Evolutionary conservation across 495 filamentous ascomycete species (phyloP).

Genomic region (Cercophora samala): DNA sequence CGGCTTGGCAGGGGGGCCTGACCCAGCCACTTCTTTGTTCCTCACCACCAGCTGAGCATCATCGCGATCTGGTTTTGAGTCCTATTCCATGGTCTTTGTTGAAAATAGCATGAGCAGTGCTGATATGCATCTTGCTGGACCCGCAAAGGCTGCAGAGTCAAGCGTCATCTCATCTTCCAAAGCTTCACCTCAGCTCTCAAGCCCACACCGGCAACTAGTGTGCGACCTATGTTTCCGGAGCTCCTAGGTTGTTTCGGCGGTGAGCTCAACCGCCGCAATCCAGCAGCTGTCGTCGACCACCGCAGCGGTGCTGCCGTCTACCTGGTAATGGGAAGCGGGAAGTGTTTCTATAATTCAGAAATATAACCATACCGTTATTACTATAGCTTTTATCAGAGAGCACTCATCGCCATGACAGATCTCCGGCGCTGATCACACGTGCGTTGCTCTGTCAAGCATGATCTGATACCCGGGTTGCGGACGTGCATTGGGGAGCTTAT

Average conservation of each 20-base stretch:
- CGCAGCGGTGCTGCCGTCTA: neutral
- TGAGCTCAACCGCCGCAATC: neutral
- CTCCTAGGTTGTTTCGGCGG: neutral
- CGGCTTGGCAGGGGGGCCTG: conserved; percentile 13
- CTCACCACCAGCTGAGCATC: neutral
- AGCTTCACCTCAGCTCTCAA: neutral
- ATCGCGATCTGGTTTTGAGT: neutral
- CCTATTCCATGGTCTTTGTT: neutral
- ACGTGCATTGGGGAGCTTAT: neutral
- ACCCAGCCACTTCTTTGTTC: conserved; percentile 2
- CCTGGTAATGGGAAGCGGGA: neutral
- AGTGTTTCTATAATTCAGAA: neutral
- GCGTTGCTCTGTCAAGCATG: neutral
- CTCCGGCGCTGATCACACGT: conserved; percentile 20
- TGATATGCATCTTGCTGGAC: neutral
- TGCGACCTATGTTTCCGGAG: neutral
- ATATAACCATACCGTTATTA: neutral
- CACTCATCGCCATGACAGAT: neutral
- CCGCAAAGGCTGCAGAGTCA: neutral
- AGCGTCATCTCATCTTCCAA: neutral
- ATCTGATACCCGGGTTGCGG: conserved; percentile 19
- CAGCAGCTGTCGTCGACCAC: neutral
- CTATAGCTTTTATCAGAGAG: neutral
- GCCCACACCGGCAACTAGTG: neutral
- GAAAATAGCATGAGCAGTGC: neutral